Evolutionary conservation across 768 basidiomycete genomes (phyloP).

Genomic region (Xerocomellus dryophilus): DNA sequence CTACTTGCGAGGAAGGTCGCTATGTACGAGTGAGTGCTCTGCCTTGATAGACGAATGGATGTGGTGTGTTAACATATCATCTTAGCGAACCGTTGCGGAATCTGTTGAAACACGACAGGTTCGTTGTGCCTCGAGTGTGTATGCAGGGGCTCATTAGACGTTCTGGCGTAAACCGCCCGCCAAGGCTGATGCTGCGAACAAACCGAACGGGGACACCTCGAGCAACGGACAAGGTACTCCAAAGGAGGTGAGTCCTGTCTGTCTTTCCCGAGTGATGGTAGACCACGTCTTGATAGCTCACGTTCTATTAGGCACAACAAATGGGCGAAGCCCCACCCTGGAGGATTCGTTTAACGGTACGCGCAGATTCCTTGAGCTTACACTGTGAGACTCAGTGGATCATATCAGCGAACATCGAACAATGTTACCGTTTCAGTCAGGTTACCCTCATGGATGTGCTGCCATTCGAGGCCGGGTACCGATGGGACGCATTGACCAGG

Average conservation of each 20-base stretch:
- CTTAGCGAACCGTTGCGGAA: background rate
- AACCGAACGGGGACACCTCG: background rate
- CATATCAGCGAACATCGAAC: background rate
- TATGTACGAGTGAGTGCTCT: background rate
- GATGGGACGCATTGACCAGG: background rate
- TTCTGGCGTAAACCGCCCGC: background rate
- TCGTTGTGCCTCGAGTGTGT: background rate
- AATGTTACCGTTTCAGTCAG: background rate
- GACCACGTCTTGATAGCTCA: background rate
- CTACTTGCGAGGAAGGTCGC: too few species aligned
- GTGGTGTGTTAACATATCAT: background rate
- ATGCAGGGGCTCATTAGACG: background rate
- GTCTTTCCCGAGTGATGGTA: background rate
- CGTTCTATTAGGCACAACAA: background rate
- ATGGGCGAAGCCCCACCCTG: background rate
- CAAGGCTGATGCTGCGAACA: background rate
- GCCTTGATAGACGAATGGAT: background rate
- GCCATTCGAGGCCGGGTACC: background rate
- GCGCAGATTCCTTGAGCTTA: background rate
- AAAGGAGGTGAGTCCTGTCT: background rate
- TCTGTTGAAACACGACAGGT: background rate
- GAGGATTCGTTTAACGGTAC: background rate
- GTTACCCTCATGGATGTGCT: constrained; percentile 1
- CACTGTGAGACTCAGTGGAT: background rate
- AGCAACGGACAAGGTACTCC: background rate